Base-by-base conservation (phyloP, 176 grass and related monocot genomes). In the Coix lacrymajobi region DNA sequence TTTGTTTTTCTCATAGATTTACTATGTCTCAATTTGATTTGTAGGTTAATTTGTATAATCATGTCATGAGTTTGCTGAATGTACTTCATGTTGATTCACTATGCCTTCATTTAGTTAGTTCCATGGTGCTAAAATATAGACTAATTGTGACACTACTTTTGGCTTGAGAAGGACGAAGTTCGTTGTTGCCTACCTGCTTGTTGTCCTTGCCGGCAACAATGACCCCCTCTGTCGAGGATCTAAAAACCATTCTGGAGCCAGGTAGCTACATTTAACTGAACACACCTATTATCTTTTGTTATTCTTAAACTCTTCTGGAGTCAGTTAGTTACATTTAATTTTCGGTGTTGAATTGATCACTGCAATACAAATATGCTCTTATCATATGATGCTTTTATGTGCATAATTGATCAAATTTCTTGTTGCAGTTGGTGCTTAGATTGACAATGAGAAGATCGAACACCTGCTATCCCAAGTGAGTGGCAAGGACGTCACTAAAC, bases 401-500 rank as follows among this genome's bases (percentile, higher is more conserved):
- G 56, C 12, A 60, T 3, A 26, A 28, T 61, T 28, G 28, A 61
- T 61, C 11, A 61, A 13, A 14, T 28, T 61, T 61, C 24, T 12
- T 61, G 25, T 61, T 28, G 9, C 52, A 91, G 90, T 91, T 77
- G 90, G 89, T 12, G 76, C 72, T 85, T 85, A 91, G 34, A 76
- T 78, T 2, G 89, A 91, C 60, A 76, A 8, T 60, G 85, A 31
- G 7, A 91, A 49, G 86, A 41, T 91, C 31, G 67, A 91, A 5
- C 61, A 79, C 58, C 61, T 91, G 72, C 36, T 88, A 25, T 66
- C 66, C 34, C 36, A 91, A 49, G 37, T 90, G 73, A 87, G 76
- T 26, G 88, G 88, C 1, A 90, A 83, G 79, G 88, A 90, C 79
- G 83, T 90, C 12, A 90, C 84, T 1, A 80, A 90, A 75, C 80